Evolutionary conservation across 2,329 filamentous ascomycete species (phyloP).

Genomic region (Cladosporium sp.): DNA sequence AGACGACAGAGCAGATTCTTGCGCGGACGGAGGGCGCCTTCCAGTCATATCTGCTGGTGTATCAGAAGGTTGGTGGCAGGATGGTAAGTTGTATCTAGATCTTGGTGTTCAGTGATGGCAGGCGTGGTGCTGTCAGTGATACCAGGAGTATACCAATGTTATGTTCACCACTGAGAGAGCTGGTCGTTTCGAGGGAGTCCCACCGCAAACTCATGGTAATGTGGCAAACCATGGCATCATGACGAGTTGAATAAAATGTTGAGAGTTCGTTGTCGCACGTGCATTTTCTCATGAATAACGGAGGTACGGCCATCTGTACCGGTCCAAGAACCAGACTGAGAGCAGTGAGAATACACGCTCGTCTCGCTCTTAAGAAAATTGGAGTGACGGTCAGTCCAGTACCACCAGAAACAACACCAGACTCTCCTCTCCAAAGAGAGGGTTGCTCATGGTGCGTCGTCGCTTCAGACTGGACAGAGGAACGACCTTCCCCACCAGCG

Average conservation of each 20-base stretch:
- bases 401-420: neutral
- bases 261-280: neutral
- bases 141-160: neutral
- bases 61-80: conserved; percentile 9
- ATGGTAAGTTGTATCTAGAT: conserved; percentile 2
- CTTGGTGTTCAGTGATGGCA: neutral
- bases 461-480: neutral
- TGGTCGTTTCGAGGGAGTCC: too few species aligned
- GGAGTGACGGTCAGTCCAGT: neutral
- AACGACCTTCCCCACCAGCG: neutral
- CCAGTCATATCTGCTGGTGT: conserved; percentile 7
- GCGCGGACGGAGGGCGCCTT: neutral
- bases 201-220: too few species aligned
- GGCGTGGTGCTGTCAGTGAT: neutral
- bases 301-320: neutral
- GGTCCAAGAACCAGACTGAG: neutral
- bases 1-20: neutral
- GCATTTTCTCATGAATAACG: neutral
- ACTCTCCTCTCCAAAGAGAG: neutral
- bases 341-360: neutral
- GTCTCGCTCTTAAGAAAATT: neutral
- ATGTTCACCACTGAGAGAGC: neutral
- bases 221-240: neutral
- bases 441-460: neutral
- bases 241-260: neutral